A percentile compares a stretch with the other conserved stretches of the same genome.
Conservation (phyloP, 768 basidiomycete genomes). For the Mycena haematopus region DNA sequence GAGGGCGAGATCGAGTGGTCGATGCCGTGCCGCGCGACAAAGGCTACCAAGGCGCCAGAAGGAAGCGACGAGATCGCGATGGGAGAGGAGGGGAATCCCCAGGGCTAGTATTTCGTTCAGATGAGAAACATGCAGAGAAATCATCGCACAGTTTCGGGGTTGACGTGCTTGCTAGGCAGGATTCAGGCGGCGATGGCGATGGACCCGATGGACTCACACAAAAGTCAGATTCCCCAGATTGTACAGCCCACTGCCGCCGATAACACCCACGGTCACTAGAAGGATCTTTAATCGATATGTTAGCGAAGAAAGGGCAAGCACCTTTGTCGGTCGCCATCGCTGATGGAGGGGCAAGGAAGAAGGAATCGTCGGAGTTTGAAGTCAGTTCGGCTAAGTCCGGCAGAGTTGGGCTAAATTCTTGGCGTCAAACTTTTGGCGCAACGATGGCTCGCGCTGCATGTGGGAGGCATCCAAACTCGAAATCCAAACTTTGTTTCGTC, state of each 20-base stretch:
- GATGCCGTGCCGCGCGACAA: constrained; percentile 90
- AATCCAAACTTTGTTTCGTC: no score
- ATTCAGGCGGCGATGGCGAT: neutral
- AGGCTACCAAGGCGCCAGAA: constrained; percentile 81
- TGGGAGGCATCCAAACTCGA: no score
- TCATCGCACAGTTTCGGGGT: constrained; percentile 76
- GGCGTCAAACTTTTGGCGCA: no score
- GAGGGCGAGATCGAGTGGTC: constrained; percentile 83
- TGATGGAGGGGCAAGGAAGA: neutral
- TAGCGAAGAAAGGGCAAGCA: neutral
- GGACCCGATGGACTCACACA: constrained; percentile 60
- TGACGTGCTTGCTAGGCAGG: constrained; percentile 65
- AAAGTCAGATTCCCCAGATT: constrained; percentile 90
- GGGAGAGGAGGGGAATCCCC: constrained; percentile 90
- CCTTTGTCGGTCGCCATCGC: constrained; percentile 4
- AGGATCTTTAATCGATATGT: neutral
- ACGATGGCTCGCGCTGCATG: no score
- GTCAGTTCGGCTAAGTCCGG: no score
- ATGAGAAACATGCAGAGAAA: neutral
- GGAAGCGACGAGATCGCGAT: constrained; percentile 92
- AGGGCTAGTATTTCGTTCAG: constrained; percentile 64
- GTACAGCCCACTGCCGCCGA: constrained; percentile 93
- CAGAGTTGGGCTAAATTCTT: no score
- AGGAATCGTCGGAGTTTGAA: neutral
- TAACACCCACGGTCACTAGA: constrained; percentile 85